Conservation (phyloP, 495 filamentous ascomycete species). For the Elasticomyces elasticus region DNA sequence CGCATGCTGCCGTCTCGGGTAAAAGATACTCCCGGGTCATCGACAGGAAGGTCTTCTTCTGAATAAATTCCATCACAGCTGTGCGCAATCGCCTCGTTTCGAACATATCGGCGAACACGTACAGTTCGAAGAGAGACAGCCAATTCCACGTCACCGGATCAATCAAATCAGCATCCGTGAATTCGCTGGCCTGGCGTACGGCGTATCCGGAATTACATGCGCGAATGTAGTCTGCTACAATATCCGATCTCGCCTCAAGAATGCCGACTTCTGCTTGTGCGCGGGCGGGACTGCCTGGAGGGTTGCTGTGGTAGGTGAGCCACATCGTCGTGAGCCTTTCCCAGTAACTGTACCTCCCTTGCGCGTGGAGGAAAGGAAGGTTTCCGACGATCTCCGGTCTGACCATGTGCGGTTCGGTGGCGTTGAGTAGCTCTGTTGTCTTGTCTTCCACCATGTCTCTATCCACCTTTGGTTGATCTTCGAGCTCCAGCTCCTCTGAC, state of each 20-base stretch:
- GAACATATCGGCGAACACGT: not conserved
- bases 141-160: not conserved
- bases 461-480: not conserved
- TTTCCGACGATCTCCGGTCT: no score
- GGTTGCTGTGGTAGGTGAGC: no score
- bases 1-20: not conserved
- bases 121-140: not conserved
- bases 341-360: no score
- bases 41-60: not conserved
- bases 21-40: not conserved
- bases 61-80: not conserved
- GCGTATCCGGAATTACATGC: not conserved
- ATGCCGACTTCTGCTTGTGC: no score
- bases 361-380: no score
- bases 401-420: no score
- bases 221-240: not conserved
- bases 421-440: not conserved
- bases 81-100: not conserved
- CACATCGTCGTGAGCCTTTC: no score
- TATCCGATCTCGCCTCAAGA: not conserved
- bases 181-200: not conserved
- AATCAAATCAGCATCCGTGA: not conserved
- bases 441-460: not conserved
- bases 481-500: not conserved
- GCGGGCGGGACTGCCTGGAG: no score